These are phyloP conservation scores for Colletotrichum musicola DNA, from an alignment of 2,329 filamentous ascomycete genomes.

Conservation along the genomic window DNA sequence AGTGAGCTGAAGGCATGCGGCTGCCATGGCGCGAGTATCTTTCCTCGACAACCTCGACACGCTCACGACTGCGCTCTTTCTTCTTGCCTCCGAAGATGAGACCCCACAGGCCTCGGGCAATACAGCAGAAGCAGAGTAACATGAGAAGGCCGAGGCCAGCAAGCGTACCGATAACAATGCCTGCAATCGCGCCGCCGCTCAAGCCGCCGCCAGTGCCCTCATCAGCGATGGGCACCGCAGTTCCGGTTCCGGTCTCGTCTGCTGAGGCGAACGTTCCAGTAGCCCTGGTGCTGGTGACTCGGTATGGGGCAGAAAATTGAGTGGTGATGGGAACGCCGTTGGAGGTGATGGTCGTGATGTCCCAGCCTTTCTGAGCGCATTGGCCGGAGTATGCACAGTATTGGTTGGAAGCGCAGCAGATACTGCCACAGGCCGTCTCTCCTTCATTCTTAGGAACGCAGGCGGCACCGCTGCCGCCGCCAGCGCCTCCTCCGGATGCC, in stretches of 20 bases:
- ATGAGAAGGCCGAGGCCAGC: constrained; percentile 75
- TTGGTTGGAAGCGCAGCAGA: constrained; percentile 79
- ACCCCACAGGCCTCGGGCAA: constrained; percentile 72
- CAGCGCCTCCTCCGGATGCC: constrained; percentile 44
- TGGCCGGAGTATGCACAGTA: constrained; percentile 72
- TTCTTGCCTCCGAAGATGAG: constrained; percentile 72
- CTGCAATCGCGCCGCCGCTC: constrained; percentile 81
- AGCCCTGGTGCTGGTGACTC: constrained; percentile 66
- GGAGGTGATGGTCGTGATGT: constrained; percentile 57
- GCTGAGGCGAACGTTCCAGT: constrained; percentile 65
- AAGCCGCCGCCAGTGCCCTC: constrained; percentile 60
- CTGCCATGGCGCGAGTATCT: constrained; percentile 66
- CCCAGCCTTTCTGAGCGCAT: constrained; percentile 62
- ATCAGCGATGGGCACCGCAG: constrained; percentile 52
- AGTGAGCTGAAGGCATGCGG: constrained; percentile 55
- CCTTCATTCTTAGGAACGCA: constrained; percentile 66
- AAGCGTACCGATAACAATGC: constrained; percentile 82
- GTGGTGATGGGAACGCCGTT: constrained; percentile 64
- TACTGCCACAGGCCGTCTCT: constrained; percentile 73
- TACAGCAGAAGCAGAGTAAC: constrained; percentile 81
- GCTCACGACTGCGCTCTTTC: constrained; percentile 60
- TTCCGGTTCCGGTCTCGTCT: constrained; percentile 62
- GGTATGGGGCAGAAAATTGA: constrained; percentile 63
- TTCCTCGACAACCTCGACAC: constrained; percentile 74
- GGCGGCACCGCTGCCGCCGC: constrained; percentile 48